Conservation (phyloP, 352 stramenopile genomes). For the Pythium oligandrum region DNA sequence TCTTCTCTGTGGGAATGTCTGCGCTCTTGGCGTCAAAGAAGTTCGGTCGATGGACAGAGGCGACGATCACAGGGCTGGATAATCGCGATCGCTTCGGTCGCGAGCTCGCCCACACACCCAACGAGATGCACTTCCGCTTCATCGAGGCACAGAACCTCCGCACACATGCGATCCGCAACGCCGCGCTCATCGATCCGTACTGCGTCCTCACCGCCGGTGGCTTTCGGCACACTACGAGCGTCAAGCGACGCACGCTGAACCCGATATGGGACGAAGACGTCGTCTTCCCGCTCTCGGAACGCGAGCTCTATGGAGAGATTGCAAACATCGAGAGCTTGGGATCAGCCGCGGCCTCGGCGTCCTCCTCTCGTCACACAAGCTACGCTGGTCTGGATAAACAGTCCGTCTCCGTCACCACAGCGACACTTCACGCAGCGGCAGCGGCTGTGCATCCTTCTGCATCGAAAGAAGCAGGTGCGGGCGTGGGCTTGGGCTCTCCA, state of each 20-base stretch:
- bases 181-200: conserved; percentile 43
- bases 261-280: conserved; percentile 30
- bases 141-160: conserved; percentile 47
- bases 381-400: conserved; percentile 9
- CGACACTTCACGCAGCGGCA: conserved; percentile 9
- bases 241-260: conserved; percentile 28
- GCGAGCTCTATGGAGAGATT: conserved; percentile 17
- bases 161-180: conserved; percentile 22
- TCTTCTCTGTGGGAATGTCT: conserved; percentile 44
- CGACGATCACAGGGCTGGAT: conserved; percentile 33
- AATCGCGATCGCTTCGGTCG: conserved; percentile 36
- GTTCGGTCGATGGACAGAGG: conserved; percentile 47
- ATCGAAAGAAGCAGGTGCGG: conserved; percentile 2
- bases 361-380: conserved; percentile 15
- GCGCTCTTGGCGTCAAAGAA: conserved; percentile 46
- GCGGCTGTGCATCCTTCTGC: conserved; percentile 8
- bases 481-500: conserved; percentile 4
- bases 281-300: conserved; percentile 23
- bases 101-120: conserved; percentile 25
- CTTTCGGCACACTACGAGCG: conserved; percentile 37
- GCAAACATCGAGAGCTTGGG: neutral
- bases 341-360: conserved; percentile 1
- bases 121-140: conserved; percentile 52
- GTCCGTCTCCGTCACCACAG: neutral
- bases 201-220: conserved; percentile 35